phyloP scores from a whole-genome alignment of 768 basidiomycete genomes.

The Udeniomyces megalosporus region DNA sequence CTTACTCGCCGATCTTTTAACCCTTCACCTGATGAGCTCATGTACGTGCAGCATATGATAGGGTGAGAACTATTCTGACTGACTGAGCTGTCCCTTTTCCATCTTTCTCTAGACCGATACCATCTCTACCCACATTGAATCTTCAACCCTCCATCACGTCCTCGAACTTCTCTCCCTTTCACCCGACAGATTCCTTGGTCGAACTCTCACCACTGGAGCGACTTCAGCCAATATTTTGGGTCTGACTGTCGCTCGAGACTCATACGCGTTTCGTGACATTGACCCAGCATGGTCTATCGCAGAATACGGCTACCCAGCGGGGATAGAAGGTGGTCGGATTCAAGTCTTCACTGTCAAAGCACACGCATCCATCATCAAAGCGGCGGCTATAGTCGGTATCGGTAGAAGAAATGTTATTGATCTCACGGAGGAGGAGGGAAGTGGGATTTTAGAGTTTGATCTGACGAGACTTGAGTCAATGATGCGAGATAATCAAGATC shows the following conservation, averaged over 20 bases:
- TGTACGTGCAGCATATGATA: no score
- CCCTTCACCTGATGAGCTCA: no score
- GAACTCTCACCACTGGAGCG: constrained; percentile 34
- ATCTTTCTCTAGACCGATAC: constrained; percentile 21
- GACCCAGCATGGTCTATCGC: constrained; percentile 29
- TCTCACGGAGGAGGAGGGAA: constrained; percentile 20
- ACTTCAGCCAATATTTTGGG: constrained; percentile 35
- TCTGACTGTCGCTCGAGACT: constrained; percentile 32
- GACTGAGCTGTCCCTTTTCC: constrained; percentile 23
- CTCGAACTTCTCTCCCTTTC: constrained; percentile 20
- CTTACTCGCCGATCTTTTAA: no score
- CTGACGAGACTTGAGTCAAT: constrained; percentile 23
- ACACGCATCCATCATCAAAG: constrained; percentile 34
- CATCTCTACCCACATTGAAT: constrained; percentile 19
- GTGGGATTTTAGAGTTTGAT: constrained; percentile 31
- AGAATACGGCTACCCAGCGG: constrained; percentile 27
- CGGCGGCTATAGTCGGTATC: constrained; percentile 32
- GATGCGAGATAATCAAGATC: constrained; percentile 22
- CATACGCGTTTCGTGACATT: constrained; percentile 22
- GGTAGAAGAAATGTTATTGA: constrained; percentile 31
- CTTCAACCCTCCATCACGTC: constrained; percentile 17
- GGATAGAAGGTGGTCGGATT: constrained; percentile 21
- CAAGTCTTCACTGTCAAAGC: constrained; percentile 30
- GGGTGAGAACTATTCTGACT: no score
- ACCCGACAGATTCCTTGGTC: constrained; percentile 22